Conservation (phyloP, 768 basidiomycete genomes). For the Plicaturopsis crispa region DNA sequence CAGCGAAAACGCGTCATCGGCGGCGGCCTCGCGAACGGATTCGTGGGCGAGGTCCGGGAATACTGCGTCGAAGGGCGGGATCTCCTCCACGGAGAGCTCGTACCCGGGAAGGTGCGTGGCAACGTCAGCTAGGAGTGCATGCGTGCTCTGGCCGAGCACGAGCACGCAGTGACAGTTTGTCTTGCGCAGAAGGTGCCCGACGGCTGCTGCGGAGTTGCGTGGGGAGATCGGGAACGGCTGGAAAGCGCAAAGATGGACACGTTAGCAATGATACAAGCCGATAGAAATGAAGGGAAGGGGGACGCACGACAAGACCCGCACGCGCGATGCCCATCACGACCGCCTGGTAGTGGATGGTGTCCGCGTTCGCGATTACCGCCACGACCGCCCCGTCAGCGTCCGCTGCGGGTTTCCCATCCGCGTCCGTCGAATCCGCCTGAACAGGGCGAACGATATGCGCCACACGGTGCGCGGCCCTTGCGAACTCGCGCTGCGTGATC, state of each 20-base stretch:
- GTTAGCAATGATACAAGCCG: not conserved
- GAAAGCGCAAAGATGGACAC: not conserved
- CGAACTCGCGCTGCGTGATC: conserved; percentile 35
- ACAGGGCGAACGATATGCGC: conserved; percentile 30
- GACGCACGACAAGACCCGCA: conserved; percentile 27
- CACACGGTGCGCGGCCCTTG: conserved; percentile 33
- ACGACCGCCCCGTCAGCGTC: conserved; percentile 26
- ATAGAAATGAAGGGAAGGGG: not conserved
- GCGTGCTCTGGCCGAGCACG: conserved; percentile 21
- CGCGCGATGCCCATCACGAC: conserved; percentile 28
- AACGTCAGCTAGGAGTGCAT: too few relatives aligned
- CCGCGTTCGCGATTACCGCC: conserved; percentile 26
- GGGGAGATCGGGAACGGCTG: conserved; percentile 35
- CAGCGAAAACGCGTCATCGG: conserved; percentile 10
- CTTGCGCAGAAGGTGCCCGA: conserved; percentile 27
- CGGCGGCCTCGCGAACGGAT: too few relatives aligned
- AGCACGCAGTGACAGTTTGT: conserved; percentile 31
- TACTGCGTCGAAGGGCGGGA: conserved; percentile 20
- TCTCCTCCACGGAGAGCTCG: conserved; percentile 21
- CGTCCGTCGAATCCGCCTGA: conserved; percentile 18
- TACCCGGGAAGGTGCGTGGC: too few relatives aligned
- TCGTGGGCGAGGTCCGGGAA: conserved; percentile 34
- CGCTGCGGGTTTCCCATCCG: too few relatives aligned
- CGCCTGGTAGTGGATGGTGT: conserved; percentile 33
- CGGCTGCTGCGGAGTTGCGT: conserved; percentile 26